Evolutionary conservation across 768 basidiomycete genomes (phyloP).

Genomic region (Butyriboletus loyo): DNA sequence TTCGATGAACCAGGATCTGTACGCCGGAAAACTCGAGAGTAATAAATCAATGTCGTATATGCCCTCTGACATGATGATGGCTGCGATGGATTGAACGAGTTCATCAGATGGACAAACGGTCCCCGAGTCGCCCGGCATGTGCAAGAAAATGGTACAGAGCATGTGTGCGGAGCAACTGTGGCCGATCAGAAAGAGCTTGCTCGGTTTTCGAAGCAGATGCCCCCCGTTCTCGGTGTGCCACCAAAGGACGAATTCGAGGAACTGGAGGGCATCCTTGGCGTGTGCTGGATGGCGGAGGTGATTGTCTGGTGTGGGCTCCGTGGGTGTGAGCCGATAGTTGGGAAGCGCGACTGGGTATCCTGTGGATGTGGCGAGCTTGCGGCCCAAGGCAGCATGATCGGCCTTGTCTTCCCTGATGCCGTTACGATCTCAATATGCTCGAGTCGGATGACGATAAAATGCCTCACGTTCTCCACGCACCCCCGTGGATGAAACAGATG

Average conservation of each 20-base stretch:
- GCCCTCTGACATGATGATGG: constrained; percentile 67
- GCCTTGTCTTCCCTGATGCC: constrained; percentile 68
- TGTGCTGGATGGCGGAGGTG: constrained; percentile 66
- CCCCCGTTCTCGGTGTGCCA: constrained; percentile 34
- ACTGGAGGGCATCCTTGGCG: constrained; percentile 59
- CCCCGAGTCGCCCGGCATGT: constrained; percentile 32
- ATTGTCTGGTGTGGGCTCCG: constrained; percentile 33
- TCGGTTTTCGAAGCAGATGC: constrained; percentile 36
- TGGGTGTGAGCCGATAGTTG: constrained; percentile 73
- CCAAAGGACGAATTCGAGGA: constrained; percentile 53
- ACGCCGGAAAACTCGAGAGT: constrained; percentile 61
- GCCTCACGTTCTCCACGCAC: constrained; percentile 77
- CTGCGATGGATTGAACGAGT: constrained; percentile 47
- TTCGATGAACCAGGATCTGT: constrained; percentile 67
- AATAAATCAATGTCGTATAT: constrained; percentile 73
- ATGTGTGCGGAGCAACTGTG: constrained; percentile 87
- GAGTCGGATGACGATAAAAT: neutral
- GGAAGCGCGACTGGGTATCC: constrained; percentile 62
- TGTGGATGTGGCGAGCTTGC: constrained; percentile 47
- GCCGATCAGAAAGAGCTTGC: constrained; percentile 57
- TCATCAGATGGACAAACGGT: constrained; percentile 41
- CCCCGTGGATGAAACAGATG: constrained; percentile 77
- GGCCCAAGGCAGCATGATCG: constrained; percentile 54
- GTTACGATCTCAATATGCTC: constrained; percentile 4
- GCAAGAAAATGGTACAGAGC: constrained; percentile 65